Conservation (phyloP, 768 basidiomycete species). For the Crucibulum laeve region DNA sequence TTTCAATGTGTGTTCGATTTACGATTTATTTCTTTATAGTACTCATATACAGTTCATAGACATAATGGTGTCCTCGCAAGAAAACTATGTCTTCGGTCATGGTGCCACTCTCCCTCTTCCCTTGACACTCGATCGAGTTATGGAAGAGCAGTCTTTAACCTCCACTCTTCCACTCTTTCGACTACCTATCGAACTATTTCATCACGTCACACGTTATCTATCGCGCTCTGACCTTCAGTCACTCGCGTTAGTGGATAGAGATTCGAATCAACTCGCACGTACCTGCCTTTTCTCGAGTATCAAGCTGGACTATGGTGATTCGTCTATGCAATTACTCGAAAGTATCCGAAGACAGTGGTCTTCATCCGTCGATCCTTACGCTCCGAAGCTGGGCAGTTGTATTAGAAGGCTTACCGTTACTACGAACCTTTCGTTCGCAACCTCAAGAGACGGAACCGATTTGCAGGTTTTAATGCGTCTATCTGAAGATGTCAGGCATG, state of each 20-base stretch:
- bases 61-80: no score
- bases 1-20: no score
- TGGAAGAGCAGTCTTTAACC: slow-evolving; percentile 9
- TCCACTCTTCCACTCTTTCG: slow-evolving; percentile 19
- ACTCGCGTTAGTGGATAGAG: slow-evolving; percentile 21
- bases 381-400: slow-evolving; percentile 11
- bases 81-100: no score
- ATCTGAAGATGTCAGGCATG: background rate
- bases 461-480: background rate
- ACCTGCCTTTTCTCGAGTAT: slow-evolving; percentile 17
- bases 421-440: slow-evolving; percentile 2
- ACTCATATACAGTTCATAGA: no score
- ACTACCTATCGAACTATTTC: slow-evolving; percentile 23
- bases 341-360: slow-evolving; percentile 4
- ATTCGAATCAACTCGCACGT: slow-evolving; percentile 18
- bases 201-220: slow-evolving; percentile 18
- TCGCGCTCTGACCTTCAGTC: slow-evolving; percentile 15
- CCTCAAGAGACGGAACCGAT: background rate
- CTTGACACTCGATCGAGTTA: slow-evolving; percentile 18
- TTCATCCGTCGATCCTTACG: background rate
- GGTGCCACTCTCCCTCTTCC: no score
- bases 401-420: slow-evolving; percentile 16
- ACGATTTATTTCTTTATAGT: no score
- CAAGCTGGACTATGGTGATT: slow-evolving; percentile 11
- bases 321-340: slow-evolving; percentile 8